phyloP scores from a whole-genome alignment of 805 yeast genomes.

The Grigorovia transvaalensis region DNA sequence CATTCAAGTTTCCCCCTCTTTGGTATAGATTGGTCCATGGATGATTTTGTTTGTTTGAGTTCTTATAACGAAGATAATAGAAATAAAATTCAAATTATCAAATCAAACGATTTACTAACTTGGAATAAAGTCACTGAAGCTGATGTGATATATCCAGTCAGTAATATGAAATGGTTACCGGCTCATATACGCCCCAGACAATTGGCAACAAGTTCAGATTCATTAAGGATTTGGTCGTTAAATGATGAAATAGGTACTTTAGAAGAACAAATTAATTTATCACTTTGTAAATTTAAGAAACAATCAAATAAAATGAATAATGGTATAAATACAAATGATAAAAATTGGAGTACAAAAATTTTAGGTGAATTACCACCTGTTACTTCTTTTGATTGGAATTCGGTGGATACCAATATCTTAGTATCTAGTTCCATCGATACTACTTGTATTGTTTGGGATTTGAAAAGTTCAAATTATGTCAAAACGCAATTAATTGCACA shows the following conservation, averaged over 20 bases:
- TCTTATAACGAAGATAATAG: slow-evolving; percentile 69
- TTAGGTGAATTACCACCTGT: slow-evolving; percentile 60
- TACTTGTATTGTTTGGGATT: slow-evolving; percentile 94
- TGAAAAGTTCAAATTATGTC: slow-evolving; percentile 40
- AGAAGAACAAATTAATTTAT: slow-evolving; percentile 33
- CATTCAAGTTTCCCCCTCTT: slow-evolving; percentile 22
- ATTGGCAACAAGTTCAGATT: slow-evolving; percentile 29
- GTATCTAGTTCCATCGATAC: slow-evolving; percentile 90
- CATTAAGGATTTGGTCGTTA: slow-evolving; percentile 26
- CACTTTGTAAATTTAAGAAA: slow-evolving; percentile 34
- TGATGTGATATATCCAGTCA: slow-evolving; percentile 25
- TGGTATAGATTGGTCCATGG: slow-evolving; percentile 27
- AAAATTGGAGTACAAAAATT: slow-evolving; percentile 1
- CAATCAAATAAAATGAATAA: slow-evolving; percentile 27
- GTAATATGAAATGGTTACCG: slow-evolving; percentile 28
- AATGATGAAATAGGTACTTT: slow-evolving; percentile 20
- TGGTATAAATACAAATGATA: not conserved
- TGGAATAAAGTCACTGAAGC: slow-evolving; percentile 45
- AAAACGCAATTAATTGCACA: slow-evolving; percentile 94
- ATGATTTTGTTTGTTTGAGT: slow-evolving; percentile 25
- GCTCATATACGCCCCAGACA: slow-evolving; percentile 18
- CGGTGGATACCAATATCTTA: slow-evolving; percentile 52
- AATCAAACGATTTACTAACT: slow-evolving; percentile 50
- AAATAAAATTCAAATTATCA: slow-evolving; percentile 51
- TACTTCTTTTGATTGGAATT: slow-evolving; percentile 91